phyloP scores from a whole-genome alignment of 2,329 filamentous ascomycete genomes.

The Cryphonectria naterciae region DNA sequence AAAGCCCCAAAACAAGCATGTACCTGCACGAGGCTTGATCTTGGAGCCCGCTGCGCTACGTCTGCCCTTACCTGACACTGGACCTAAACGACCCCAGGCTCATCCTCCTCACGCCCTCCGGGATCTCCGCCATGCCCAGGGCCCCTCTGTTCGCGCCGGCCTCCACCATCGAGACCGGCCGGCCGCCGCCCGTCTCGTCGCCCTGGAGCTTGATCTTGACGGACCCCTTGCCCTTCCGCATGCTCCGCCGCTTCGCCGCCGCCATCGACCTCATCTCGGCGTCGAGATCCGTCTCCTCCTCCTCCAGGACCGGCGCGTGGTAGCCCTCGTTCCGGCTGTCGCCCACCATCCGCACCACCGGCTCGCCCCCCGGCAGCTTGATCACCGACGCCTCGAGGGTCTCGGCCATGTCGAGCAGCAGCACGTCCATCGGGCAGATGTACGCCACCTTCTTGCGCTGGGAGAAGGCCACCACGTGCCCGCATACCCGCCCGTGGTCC shows the following conservation, averaged over 20 bases:
- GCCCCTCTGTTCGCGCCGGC: background rate
- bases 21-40: background rate
- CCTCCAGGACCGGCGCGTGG: slow-evolving; percentile 53
- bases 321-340: slow-evolving; percentile 65
- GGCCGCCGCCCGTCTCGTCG: slow-evolving; percentile 1
- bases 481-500: slow-evolving; percentile 77
- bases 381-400: slow-evolving; percentile 73
- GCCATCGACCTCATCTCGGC: slow-evolving; percentile 25
- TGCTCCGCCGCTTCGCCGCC: slow-evolving; percentile 27
- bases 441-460: slow-evolving; percentile 81
- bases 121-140: slow-evolving; percentile 10
- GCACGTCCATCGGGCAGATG: slow-evolving; percentile 92
- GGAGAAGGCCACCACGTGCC: slow-evolving; percentile 89
- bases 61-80: background rate
- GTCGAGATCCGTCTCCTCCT: slow-evolving; percentile 16
- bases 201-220: slow-evolving; percentile 10
- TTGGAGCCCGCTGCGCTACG: background rate
- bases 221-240: slow-evolving; percentile 28
- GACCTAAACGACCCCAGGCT: slow-evolving; percentile 17
- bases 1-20: too few species aligned
- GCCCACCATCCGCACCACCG: slow-evolving; percentile 41
- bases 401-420: slow-evolving; percentile 82
- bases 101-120: slow-evolving; percentile 19
- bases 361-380: slow-evolving; percentile 67
- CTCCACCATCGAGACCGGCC: slow-evolving; percentile 11